Conservation (phyloP, 306 rosid species). For the Mimosa bimucronata region DNA sequence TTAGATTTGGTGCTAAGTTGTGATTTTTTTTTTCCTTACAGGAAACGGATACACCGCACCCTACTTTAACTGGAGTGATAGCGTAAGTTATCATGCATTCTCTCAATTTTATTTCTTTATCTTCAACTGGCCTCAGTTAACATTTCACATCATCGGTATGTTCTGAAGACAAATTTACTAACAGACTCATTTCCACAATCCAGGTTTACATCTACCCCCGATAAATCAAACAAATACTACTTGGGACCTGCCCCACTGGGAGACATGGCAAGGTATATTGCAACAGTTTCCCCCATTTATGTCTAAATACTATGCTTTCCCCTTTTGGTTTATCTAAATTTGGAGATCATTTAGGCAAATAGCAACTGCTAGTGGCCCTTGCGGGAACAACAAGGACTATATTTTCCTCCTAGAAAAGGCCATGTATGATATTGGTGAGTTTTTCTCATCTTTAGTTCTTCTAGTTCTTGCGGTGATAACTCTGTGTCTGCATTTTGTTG, state of each 20-base stretch:
- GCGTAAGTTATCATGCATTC: slow-evolving; percentile 58
- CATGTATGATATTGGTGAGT: slow-evolving; percentile 78
- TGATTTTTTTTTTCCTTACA: slow-evolving; percentile 36
- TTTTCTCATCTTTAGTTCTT: slow-evolving; percentile 4
- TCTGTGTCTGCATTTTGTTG: not conserved
- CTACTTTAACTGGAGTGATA: slow-evolving; percentile 70
- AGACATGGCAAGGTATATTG: slow-evolving; percentile 84
- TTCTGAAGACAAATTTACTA: slow-evolving; percentile 21
- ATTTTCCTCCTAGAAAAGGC: slow-evolving; percentile 85
- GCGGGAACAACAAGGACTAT: slow-evolving; percentile 90
- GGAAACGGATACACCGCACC: slow-evolving; percentile 65
- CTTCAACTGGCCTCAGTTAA: not conserved
- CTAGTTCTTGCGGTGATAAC: not conserved
- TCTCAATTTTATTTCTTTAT: slow-evolving; percentile 21
- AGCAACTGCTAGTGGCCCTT: slow-evolving; percentile 96
- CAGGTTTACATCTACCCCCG: slow-evolving; percentile 94
- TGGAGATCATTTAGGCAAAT: slow-evolving; percentile 72
- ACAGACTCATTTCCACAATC: slow-evolving; percentile 27
- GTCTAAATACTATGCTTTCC: not conserved
- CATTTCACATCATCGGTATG: not conserved
- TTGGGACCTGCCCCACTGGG: slow-evolving; percentile 92
- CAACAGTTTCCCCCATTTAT: not conserved
- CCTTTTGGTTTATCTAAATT: not conserved
- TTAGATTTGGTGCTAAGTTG: not conserved
- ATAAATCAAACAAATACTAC: slow-evolving; percentile 88